Evolutionary conservation across 2,329 filamentous ascomycete genomes (phyloP).

Genomic region (Ophiostoma sp.): DNA sequence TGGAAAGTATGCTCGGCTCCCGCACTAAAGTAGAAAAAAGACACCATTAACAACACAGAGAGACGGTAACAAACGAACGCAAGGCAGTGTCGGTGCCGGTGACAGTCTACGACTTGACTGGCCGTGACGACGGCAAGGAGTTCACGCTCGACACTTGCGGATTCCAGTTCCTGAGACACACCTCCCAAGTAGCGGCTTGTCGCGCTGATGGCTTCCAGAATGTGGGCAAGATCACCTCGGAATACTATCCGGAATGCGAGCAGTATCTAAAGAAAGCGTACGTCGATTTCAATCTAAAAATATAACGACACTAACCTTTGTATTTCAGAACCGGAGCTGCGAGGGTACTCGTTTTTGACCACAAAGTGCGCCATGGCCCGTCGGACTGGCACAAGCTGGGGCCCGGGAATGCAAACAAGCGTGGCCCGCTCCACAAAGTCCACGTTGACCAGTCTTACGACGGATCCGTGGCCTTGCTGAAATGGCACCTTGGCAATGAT

Average conservation of each 20-base stretch:
- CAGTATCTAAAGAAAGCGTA: not conserved
- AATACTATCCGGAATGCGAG: not conserved
- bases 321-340: not conserved
- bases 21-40: not conserved
- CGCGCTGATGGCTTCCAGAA: not conserved
- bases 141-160: not conserved
- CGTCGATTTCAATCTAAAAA: not conserved
- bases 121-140: not conserved
- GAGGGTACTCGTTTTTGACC: constrained; percentile 53
- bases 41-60: not conserved
- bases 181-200: not conserved
- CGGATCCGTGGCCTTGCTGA: not conserved
- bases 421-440: constrained; percentile 44
- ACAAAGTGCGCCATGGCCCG: constrained; percentile 57
- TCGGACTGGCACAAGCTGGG: constrained; percentile 61
- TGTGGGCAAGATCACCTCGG: not conserved
- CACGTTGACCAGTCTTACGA: constrained; percentile 42
- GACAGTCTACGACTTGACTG: not conserved
- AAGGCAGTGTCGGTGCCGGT: not conserved
- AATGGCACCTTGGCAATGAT: not conserved
- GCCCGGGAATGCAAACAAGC: constrained; percentile 55
- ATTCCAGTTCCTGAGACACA: not conserved
- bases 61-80: not conserved
- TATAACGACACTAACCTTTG: not conserved
- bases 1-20: not conserved